phyloP scores from a whole-genome alignment of 352 stramenopile species.

The Phytophthora kernoviae region DNA sequence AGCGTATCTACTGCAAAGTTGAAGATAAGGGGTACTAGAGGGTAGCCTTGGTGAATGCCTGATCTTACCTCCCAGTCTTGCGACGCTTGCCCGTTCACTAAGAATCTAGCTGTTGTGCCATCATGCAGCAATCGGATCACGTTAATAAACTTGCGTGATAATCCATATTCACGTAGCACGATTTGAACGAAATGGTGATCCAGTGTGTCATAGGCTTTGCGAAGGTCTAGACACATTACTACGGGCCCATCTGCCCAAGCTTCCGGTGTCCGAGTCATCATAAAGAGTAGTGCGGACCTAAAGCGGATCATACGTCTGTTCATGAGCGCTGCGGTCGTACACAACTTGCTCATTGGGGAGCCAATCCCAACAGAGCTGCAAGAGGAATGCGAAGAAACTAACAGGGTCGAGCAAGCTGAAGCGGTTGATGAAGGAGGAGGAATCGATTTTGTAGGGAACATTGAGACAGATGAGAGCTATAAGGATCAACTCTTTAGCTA shows the following conservation, averaged over 20 bases:
- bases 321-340: constrained; percentile 10
- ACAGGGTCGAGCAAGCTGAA: neutral
- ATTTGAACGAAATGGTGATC: neutral
- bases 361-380: constrained; percentile 16
- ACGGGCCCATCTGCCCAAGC: neutral
- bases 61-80: constrained; percentile 2
- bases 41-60: constrained; percentile 10
- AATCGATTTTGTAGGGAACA: too few species aligned
- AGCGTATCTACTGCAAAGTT: constrained; percentile 9
- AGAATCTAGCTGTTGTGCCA: constrained; percentile 9
- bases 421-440: constrained; percentile 10
- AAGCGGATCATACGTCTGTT: constrained; percentile 16
- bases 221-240: constrained; percentile 1
- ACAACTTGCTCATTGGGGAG: constrained; percentile 33
- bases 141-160: neutral
- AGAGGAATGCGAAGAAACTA: constrained; percentile 10
- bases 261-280: neutral
- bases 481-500: too few species aligned
- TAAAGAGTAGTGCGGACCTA: constrained; percentile 2
- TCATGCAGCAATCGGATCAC: constrained; percentile 2
- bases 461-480: too few species aligned
- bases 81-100: constrained; percentile 10
- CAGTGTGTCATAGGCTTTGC: constrained; percentile 15
- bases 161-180: constrained; percentile 1
- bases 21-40: constrained; percentile 7